Evolutionary conservation across 805 yeast genomes (phyloP).

Genomic region (Monosporozyma servazzii): DNA sequence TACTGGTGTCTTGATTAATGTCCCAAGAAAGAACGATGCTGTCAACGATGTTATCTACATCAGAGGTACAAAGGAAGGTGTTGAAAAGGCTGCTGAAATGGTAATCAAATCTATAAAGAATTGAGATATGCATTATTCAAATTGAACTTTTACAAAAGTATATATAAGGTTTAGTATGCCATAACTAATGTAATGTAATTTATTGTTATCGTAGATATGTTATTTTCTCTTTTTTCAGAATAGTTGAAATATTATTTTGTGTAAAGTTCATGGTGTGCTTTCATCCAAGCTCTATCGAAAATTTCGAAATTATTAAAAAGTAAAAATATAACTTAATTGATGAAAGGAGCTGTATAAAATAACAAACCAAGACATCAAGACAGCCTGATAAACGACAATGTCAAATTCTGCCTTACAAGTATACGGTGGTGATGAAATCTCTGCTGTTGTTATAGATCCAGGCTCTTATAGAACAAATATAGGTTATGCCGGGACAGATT

Average conservation of each 20-base stretch:
- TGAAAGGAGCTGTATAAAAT: not conserved
- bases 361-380: not conserved
- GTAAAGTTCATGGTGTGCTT: not conserved
- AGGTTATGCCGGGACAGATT: constrained; percentile 90
- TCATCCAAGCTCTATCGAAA: not conserved
- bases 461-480: constrained; percentile 77
- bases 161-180: not conserved
- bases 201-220: not conserved
- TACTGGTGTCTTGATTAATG: constrained; percentile 48
- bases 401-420: constrained; percentile 39
- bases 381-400: constrained; percentile 10
- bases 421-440: constrained; percentile 67
- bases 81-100: constrained; percentile 40
- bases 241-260: not conserved
- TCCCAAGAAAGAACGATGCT: constrained; percentile 52
- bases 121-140: not conserved
- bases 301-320: not conserved
- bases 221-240: not conserved
- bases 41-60: constrained; percentile 46
- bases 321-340: not conserved
- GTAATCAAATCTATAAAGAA: constrained; percentile 25
- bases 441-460: constrained; percentile 85
- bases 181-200: not conserved
- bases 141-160: not conserved
- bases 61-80: constrained; percentile 50